Percentiles rank a stretch among this genome's conserved stretches.
Evolutionary conservation across 495 filamentous ascomycete species (phyloP).

Genomic region (Lepidopterella palustris): DNA sequence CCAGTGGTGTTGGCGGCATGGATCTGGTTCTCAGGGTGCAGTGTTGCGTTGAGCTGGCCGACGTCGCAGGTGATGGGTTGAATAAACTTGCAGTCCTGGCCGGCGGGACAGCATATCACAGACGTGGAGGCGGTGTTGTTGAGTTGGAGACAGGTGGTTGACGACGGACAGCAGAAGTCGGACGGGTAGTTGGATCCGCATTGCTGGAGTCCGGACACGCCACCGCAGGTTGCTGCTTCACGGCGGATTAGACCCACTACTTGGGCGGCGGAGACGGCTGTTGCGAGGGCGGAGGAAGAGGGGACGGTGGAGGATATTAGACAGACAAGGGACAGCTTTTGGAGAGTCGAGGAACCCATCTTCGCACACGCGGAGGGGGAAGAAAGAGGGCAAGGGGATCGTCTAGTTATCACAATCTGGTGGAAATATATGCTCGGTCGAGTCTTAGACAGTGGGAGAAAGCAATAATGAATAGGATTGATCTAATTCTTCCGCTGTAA

Average conservation of each 20-base stretch:
- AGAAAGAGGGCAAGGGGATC: not conserved
- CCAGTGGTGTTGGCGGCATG: slow-evolving; percentile 64
- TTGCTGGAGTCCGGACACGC: slow-evolving; percentile 38
- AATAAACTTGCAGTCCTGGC: slow-evolving; percentile 57
- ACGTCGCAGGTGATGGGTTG: slow-evolving; percentile 66
- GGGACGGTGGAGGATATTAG: slow-evolving; percentile 29
- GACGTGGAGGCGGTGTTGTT: slow-evolving; percentile 54
- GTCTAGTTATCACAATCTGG: no score
- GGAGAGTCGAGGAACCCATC: slow-evolving; percentile 12
- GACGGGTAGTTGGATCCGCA: slow-evolving; percentile 55
- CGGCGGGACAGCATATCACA: slow-evolving; percentile 69
- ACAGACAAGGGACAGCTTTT: slow-evolving; percentile 31
- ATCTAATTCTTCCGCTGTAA: no score
- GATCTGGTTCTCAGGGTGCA: slow-evolving; percentile 54
- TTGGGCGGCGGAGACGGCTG: slow-evolving; percentile 31
- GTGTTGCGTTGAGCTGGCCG: slow-evolving; percentile 54
- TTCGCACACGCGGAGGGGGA: not conserved
- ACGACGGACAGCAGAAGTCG: slow-evolving; percentile 68
- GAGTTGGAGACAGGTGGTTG: slow-evolving; percentile 56
- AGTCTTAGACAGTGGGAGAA: no score
- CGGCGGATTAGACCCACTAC: slow-evolving; percentile 35
- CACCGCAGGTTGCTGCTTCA: slow-evolving; percentile 42
- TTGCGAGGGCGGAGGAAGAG: slow-evolving; percentile 22
- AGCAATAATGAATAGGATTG: no score
- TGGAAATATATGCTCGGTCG: no score